Evolutionary conservation across 202 grass and related monocot species (phyloP).

Genomic region (Musa balbisiana): DNA sequence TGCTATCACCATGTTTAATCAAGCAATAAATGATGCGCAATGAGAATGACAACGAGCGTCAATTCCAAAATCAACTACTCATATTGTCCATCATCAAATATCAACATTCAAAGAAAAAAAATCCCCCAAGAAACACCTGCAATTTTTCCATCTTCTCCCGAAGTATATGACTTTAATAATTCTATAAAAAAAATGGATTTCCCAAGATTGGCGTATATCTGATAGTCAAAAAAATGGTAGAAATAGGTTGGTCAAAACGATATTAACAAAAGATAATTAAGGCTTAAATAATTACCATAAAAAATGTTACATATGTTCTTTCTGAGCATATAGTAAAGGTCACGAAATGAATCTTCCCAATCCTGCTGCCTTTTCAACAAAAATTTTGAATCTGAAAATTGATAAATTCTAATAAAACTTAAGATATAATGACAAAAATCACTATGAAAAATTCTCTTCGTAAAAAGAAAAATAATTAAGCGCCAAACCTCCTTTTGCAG

Average conservation of each 20-base stretch:
- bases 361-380: constrained; percentile 63
- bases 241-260: not conserved
- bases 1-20: too few species aligned
- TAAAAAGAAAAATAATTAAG: constrained; percentile 16
- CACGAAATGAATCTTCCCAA: constrained; percentile 83
- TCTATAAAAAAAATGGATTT: not conserved
- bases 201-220: not conserved
- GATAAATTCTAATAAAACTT: not conserved
- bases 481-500: constrained; percentile 47
- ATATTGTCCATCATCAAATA: too few species aligned
- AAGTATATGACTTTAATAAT: too few species aligned
- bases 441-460: not conserved
- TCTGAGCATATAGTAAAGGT: constrained; percentile 87
- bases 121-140: too few species aligned
- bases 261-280: not conserved
- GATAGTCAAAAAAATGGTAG: not conserved
- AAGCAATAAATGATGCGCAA: too few species aligned
- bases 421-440: not conserved
- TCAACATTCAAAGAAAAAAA: too few species aligned
- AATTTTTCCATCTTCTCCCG: too few species aligned
- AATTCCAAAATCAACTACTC: too few species aligned
- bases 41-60: too few species aligned
- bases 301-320: constrained; percentile 71
- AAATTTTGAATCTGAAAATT: constrained; percentile 48
- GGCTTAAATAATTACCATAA: constrained; percentile 61